These are phyloP conservation scores for Ustilago trichophora DNA, from an alignment of 1,284 basidiomycete genomes.

Conservation along the genomic window DNA sequence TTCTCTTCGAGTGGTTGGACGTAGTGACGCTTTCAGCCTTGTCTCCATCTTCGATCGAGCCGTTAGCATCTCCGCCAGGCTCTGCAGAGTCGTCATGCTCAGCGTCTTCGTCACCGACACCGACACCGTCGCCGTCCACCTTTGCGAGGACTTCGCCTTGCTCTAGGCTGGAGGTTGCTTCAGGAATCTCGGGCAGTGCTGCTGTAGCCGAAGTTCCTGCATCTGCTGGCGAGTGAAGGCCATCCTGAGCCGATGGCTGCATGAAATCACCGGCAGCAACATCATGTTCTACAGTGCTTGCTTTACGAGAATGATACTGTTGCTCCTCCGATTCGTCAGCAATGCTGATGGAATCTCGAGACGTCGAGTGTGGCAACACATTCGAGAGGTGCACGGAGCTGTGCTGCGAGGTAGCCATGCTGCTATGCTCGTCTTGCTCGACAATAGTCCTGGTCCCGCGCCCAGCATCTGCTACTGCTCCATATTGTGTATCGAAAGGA, in stretches of 20 bases:
- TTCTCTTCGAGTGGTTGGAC: conserved; percentile 46
- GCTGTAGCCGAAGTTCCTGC: no score
- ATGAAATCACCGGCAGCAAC: no score
- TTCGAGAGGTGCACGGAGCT: neutral
- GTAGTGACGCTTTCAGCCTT: conserved; percentile 31
- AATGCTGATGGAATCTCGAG: neutral
- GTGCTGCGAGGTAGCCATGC: neutral
- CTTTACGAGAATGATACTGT: no score
- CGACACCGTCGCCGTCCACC: neutral
- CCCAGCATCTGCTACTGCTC: neutral
- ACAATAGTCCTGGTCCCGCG: conserved; percentile 1
- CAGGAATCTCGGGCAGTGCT: neutral
- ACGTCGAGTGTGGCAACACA: neutral
- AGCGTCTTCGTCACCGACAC: neutral
- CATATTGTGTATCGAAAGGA: conserved; percentile 36
- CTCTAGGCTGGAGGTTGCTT: neutral
- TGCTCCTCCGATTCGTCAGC: no score
- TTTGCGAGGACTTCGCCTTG: neutral
- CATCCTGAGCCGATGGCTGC: no score
- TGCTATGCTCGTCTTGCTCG: conserved; percentile 11
- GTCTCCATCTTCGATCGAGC: conserved; percentile 3
- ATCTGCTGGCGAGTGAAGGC: neutral
- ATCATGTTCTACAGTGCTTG: no score
- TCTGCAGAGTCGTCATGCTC: conserved; percentile 1
- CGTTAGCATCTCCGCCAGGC: conserved; percentile 2